phyloP scores from a whole-genome alignment of 352 stramenopile genomes.

The Phytophthora nicotianae region DNA sequence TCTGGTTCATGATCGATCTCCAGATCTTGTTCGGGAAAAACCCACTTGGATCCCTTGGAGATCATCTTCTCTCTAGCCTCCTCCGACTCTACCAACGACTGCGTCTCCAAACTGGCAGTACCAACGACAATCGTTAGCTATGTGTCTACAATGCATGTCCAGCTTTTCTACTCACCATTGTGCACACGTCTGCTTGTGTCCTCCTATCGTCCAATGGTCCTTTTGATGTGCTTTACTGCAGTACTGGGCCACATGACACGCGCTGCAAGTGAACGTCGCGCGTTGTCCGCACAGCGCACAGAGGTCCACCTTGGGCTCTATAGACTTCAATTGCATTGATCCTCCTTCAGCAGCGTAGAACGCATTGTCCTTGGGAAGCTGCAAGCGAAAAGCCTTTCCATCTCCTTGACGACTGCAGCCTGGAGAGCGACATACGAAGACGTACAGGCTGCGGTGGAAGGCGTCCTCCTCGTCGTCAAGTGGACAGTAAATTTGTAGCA shows the following conservation, averaged over 20 bases:
- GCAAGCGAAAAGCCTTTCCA: slow-evolving; percentile 81
- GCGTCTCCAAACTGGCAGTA: slow-evolving; percentile 36
- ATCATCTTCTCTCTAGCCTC: slow-evolving; percentile 37
- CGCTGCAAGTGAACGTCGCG: slow-evolving; percentile 70
- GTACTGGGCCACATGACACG: slow-evolving; percentile 78
- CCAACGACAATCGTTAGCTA: background rate
- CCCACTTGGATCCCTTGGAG: slow-evolving; percentile 64
- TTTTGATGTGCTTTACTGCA: slow-evolving; percentile 80
- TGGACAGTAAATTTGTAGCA: slow-evolving; percentile 94
- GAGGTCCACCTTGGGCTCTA: slow-evolving; percentile 18
- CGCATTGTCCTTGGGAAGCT: slow-evolving; percentile 89
- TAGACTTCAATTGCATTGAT: slow-evolving; percentile 24
- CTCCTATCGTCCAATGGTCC: slow-evolving; percentile 72
- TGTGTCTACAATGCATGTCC: background rate
- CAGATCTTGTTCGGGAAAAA: slow-evolving; percentile 80
- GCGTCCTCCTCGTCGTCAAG: slow-evolving; percentile 85
- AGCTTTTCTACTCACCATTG: slow-evolving; percentile 44
- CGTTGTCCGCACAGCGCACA: slow-evolving; percentile 73
- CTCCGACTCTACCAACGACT: slow-evolving; percentile 50
- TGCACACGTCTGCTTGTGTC: slow-evolving; percentile 71
- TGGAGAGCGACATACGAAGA: slow-evolving; percentile 88
- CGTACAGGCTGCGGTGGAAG: slow-evolving; percentile 94
- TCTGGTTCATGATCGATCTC: slow-evolving; percentile 83
- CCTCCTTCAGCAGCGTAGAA: slow-evolving; percentile 84
- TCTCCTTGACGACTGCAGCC: slow-evolving; percentile 64